Evolutionary conservation across 768 basidiomycete species (phyloP), one percentile per base, ranked within the genome.

Genomic region (Tulasnella sp.): DNA sequence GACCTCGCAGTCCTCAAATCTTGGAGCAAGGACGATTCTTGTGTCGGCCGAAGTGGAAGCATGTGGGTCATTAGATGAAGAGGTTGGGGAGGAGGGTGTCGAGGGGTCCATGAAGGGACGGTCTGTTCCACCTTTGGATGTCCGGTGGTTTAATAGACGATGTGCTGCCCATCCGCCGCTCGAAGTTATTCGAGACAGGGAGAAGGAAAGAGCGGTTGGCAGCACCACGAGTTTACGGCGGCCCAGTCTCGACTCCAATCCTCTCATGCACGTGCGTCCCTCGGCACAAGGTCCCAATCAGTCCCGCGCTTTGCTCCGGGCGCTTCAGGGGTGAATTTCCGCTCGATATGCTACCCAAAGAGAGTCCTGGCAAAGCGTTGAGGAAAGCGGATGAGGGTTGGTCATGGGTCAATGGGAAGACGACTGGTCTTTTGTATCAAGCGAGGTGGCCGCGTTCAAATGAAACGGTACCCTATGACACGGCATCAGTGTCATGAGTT

Each of bases 1-100:
- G 80, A 92, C 86, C 75, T 88, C 85, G 75, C 89, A 89, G 77
- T 91, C 87, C 83, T 94, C 90, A 82, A 97, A 97, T 76, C 85
- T 85, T 80, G 87, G 82, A 77, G 95, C 91, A 77, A 98, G 77
- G 26, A 29, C 0, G 52, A 22, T 59, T 29, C 52, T 59, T 73
- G 47, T n/a, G 73, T 69, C 22, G 67, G 66, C 36, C 26, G 41
- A 34, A 52, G 41, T 52, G 69, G 69, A 62, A 52, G 69, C 47
- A 37, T 62, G 26, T 19, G 47, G n/a, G 6, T 14, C 42, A 47
- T 29, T 69, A 35, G 67, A 40, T 36, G 44, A 37, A 16, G 42
- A 26, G 44, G n/a, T n/a, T n/a, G 69, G 59, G 8, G 69, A 26
- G 16, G 47, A 47, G 69, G 47, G 29, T 22, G 69, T 52, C 7